Base-by-base conservation (phyloP, 306 rosid genomes). In the Quercus rubra region DNA sequence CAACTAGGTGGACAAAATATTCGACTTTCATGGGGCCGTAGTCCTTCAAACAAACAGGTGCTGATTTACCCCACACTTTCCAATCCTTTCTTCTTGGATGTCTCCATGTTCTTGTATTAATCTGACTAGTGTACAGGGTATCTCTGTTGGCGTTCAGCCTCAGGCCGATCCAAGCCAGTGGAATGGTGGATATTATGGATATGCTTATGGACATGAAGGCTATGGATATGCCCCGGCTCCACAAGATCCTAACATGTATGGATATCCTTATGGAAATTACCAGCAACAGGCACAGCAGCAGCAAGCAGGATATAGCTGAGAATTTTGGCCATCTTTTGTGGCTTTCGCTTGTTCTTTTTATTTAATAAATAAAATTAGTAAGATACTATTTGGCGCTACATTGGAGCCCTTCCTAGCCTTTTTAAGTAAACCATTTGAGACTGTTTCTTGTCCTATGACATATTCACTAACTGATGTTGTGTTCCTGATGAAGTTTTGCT, bases 21-120 rank as follows among this genome's bases (percentile, higher is more conserved):
- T 33, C 90, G 99, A 17, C 96, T 95, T 66, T 92, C 99, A 59
- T 95, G 99, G 99, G 99, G 99, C 46, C 99, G 97, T 18, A 95
- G 97, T 78, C 99, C 97, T 84, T 69, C 99, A 54, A 95, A 91
- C 89, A 95, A 95, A 83, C 98, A 90, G 98, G 99, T 93, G 43
- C 62, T 41, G 25, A 35, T 33, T 41, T 55, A 41, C 72, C 72
- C n/a, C 2, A 9, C 17, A 33, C 14, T 68, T n/a, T 17, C 21
- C 21, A 64, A 64, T 64, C 12, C 46, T 64, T 31, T 64, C 43
- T 64, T 17, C 13, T 14, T 64, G 43, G 41, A 30, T 25, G 5
- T 25, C 31, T 33, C n/a, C 5, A 30, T 21, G 31, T 19, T 30
- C 12, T 8, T 73, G n/a, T 19, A 4, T 1, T 56, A 64, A 77